Base-by-base conservation (phyloP, 1,284 basidiomycete genomes). In the Marasmius oreades region DNA sequence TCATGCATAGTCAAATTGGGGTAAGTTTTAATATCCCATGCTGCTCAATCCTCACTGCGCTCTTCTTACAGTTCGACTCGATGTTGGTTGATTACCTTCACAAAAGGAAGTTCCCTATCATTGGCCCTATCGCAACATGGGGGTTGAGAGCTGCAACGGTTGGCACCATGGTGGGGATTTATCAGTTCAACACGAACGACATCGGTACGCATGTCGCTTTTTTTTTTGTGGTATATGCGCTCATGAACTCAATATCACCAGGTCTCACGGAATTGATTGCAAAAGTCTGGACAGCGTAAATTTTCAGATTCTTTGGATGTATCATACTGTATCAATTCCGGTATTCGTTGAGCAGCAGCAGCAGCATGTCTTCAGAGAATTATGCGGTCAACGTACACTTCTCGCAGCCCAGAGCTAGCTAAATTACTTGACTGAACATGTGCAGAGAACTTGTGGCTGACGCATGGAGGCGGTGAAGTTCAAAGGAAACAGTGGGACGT, bases 131-230 rank as follows among this genome's bases (percentile, higher is more conserved):
- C 54, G 66, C 73, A 23, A 84, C 77, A 31, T 98, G 96, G 95
- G 70, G 77, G 7, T 77, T 98, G 57, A 82, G 93, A 54, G 74
- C 84, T 14, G 76, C 85, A 3, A 98, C 96, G 28, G 85, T 91
- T 43, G 88, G 85, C n/a, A 86, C 90, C 14, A 80, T 97, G 55
- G 87, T 93, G 62, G 96, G 97, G 42, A 81, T 98, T 5, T 99
- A 98, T 77, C 90, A 95, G 72, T 97, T 97, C 80, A 96, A 97
- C 79, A 97, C 95, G 44, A 93, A 95, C 71, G 96, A 98, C 69
- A 87, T 98, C 66, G 95, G 95, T 93, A 62, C 18, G 34, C 11
- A 12, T 11, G 26, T 11, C 28, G 6, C n/a, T 52, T 2, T 42
- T 54, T 16, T 34, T 11, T 7, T 24, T 20, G 24, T 20, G n/a